Evolutionary conservation across 768 basidiomycete genomes (phyloP), one percentile per base, ranked within the genome.

Genomic region (Pilatotrama ljubarskyi): DNA sequence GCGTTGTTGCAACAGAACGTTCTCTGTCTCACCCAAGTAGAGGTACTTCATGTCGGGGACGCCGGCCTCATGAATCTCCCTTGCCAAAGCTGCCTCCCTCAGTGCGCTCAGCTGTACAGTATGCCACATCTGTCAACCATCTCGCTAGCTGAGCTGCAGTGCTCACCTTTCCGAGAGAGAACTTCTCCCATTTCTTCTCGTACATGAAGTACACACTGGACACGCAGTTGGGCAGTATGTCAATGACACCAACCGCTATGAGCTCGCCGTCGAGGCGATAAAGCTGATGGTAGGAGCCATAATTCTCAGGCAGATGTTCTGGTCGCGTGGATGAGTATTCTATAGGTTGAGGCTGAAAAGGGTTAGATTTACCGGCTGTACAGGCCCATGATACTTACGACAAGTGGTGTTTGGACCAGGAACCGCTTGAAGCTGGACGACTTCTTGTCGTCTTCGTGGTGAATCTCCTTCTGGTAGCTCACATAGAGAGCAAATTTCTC

Each of bases 201-300:
- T 95, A 98, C 75, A 95, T 87, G 74, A 98, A 95, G 73, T 98
- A 98, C 4, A 90, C 88, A 61, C 82, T 85, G 4, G 89, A 93
- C 3, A 98, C 87, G 62, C 95, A 94, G 35, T 73, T 72, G 0
- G 95, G 95, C 25, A 99, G 78, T 55, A 99, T 87, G 72, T 98
- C 97, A 55, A 98, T 77, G 26, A 98, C 91, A 5, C 85, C 87
- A 69, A 98, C 78, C 0, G 92, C 97, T 51, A 97, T 82, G 11
- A 98, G 78, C 69, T 86, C 72, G 3, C 86, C 91, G 66, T 98
- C 90, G 24, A 98, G 71, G 61, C 84, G 81, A 69, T 96, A 97
- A 43, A 93, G 75, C 66, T 94, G 93, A 68, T 98, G 96, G 72
- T 93, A 92, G 22, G 92, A 89, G n/a, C 96, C 96, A 72, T 93